A percentile compares a stretch with the other conserved stretches of the same genome.
Evolutionary conservation across 306 rosid genomes (phyloP).

Genomic region (Coriaria nepalensis): DNA sequence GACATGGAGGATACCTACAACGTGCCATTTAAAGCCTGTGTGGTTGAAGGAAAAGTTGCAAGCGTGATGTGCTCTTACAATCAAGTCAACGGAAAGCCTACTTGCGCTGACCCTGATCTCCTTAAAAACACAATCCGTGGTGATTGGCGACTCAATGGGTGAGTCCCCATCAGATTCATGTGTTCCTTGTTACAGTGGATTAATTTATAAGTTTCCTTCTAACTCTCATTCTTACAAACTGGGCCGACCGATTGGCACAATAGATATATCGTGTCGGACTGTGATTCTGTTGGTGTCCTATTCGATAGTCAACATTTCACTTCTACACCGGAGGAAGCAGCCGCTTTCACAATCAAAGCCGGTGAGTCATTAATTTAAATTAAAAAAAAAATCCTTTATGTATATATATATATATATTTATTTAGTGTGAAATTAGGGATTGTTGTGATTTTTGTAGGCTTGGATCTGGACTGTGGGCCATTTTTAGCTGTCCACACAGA

Average conservation of each 20-base stretch:
- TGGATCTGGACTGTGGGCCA: constrained; percentile 86
- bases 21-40: constrained; percentile 80
- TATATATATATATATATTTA: too few relatives aligned
- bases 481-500: constrained; percentile 58
- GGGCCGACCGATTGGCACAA: background rate
- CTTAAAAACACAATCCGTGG: constrained; percentile 68
- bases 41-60: constrained; percentile 70
- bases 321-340: constrained; percentile 62
- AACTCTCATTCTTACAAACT: background rate
- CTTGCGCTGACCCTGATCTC: constrained; percentile 77
- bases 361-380: constrained; percentile 11
- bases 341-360: constrained; percentile 52
- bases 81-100: constrained; percentile 90
- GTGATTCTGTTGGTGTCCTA: constrained; percentile 69
- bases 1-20: constrained; percentile 76
- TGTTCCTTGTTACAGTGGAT: too few relatives aligned
- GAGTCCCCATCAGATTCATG: background rate
- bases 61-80: constrained; percentile 97
- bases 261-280: constrained; percentile 86
- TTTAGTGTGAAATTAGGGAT: background rate
- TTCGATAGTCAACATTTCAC: constrained; percentile 74
- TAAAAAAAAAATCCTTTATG: too few relatives aligned
- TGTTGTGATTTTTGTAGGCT: constrained; percentile 18
- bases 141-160: constrained; percentile 85
- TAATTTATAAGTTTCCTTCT: background rate